phyloP scores from a whole-genome alignment of 352 stramenopile species.

The Phytophthora multivora region DNA sequence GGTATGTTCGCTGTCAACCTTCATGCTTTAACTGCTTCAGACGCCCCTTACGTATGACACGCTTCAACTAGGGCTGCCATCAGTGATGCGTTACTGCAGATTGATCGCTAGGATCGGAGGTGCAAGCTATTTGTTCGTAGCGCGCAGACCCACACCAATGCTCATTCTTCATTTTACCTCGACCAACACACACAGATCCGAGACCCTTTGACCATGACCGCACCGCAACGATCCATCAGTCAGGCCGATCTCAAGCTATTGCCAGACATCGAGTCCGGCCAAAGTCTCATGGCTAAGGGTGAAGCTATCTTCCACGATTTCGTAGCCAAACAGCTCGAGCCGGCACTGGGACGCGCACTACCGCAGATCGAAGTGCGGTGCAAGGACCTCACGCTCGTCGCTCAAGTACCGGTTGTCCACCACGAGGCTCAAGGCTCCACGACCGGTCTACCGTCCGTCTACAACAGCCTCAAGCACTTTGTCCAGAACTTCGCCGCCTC shows the following conservation, averaged over 20 bases:
- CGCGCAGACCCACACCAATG: not conserved
- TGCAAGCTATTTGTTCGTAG: not conserved
- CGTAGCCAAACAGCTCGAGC: conserved; percentile 28
- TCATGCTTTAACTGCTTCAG: not conserved
- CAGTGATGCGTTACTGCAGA: not conserved
- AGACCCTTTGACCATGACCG: not conserved
- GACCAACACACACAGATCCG: not conserved
- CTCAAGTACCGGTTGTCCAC: conserved; percentile 31
- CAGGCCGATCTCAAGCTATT: conserved; percentile 2
- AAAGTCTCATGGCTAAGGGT: conserved; percentile 30
- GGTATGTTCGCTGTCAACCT: too few relatives aligned
- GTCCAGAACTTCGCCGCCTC: conserved; percentile 14
- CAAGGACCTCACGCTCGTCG: conserved; percentile 38
- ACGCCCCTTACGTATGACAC: not conserved
- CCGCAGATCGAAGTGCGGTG: conserved; percentile 47
- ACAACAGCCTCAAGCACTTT: conserved; percentile 30
- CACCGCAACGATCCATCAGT: not conserved
- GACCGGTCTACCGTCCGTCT: conserved; percentile 35
- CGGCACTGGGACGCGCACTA: conserved; percentile 26
- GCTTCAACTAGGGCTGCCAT: not conserved
- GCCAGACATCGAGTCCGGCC: conserved; percentile 16
- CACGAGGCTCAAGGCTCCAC: conserved; percentile 3
- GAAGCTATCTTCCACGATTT: conserved; percentile 32
- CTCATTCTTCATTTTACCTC: conserved; percentile 12
- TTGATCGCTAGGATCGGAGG: not conserved